Evolutionary conservation across 805 yeast species (phyloP), one percentile per base, ranked within the genome.

Genomic region (Wickerhamia fluorescens): DNA sequence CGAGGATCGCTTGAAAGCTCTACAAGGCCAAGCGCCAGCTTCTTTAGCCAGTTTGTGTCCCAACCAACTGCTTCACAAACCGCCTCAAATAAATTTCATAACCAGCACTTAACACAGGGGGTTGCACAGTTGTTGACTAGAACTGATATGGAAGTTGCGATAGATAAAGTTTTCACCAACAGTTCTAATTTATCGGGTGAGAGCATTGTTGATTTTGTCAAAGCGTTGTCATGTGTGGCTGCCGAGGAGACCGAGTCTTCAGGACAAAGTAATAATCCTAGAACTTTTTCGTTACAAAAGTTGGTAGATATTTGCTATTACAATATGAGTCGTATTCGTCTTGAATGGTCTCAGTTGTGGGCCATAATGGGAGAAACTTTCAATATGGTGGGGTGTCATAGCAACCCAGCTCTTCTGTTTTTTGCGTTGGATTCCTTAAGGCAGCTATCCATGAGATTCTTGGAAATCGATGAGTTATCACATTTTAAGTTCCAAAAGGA

Each of bases 271-370:
- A 65, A 71, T 5, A 76, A 84, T 37, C 98, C 97, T 21, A 69
- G 98, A 51, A 79, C 86, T 58, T 94, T 85, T 50, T 84, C 97
- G 0, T 61, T 92, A 38, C 97, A 87, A 49, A 92, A 92, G 51
- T 83, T 92, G 68, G 95, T 92, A 29, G 98, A 94, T 56, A 94
- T 92, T 24, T 89, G 96, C 57, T 89, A 92, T 56, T 92, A 94
- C 63, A 94, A 94, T 53, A 92, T 92, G 96, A 77, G 77, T 28
- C 82, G 98, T 63, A 88, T 92, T 44, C 75, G 95, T 53, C 78
- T 92, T 37, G 96, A 94, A 57, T 92, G 98, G 96, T 75, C 95
- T 5, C 89, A 85, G 31, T 66, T 92, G 35, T 92, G 99, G 99
- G 73, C 82, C 10, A 81, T 84, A 7, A 83, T 92, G 83, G 95